Percentiles rank a stretch among this genome's conserved stretches.
Conservation (phyloP, 2,329 filamentous ascomycete genomes). For the Proliferodiscus dingleyae region DNA sequence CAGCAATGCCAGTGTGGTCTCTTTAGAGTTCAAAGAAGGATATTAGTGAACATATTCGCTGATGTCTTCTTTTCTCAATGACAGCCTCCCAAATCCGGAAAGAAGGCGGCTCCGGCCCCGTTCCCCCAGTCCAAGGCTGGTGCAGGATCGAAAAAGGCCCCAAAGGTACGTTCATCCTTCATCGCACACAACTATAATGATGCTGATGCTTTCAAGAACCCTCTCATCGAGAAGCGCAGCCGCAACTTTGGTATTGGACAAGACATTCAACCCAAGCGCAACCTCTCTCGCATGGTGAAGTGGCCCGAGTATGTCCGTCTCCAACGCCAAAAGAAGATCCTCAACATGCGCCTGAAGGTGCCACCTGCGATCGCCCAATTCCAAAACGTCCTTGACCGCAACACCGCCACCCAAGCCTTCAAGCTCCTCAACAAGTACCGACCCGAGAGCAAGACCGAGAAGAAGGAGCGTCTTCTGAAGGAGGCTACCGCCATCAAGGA, state of each 20-base stretch:
- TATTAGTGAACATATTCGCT: slow-evolving; percentile 75
- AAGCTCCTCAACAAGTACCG: slow-evolving; percentile 99
- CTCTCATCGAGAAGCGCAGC: slow-evolving; percentile 95
- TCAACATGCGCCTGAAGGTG: slow-evolving; percentile 98
- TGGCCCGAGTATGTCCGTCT: slow-evolving; percentile 99
- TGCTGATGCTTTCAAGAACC: slow-evolving; percentile 62
- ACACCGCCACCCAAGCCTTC: slow-evolving; percentile 94
- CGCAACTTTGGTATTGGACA: slow-evolving; percentile 99
- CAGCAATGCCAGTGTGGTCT: slow-evolving; percentile 46
- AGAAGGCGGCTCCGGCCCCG: slow-evolving; percentile 96
- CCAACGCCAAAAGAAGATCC: slow-evolving; percentile 80
- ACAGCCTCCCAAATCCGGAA: slow-evolving; percentile 97
- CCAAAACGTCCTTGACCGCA: slow-evolving; percentile 93
- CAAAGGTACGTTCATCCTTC: slow-evolving; percentile 75
- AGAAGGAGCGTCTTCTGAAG: slow-evolving; percentile 99
- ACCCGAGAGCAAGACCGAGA: slow-evolving; percentile 97
- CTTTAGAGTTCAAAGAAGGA: slow-evolving; percentile 93
- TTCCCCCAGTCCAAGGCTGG: slow-evolving; percentile 92
- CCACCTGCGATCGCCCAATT: slow-evolving; percentile 97
- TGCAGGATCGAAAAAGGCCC: slow-evolving; percentile 77
- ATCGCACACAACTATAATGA: slow-evolving; percentile 4
- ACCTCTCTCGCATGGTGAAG: slow-evolving; percentile 97
- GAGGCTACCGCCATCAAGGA: slow-evolving; percentile 97
- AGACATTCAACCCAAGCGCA: slow-evolving; percentile 95
- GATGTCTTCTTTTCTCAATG: slow-evolving; percentile 99